Evolutionary conservation across 129 eudicot genomes (phyloP).

Genomic region (Pittosporum tobira): DNA sequence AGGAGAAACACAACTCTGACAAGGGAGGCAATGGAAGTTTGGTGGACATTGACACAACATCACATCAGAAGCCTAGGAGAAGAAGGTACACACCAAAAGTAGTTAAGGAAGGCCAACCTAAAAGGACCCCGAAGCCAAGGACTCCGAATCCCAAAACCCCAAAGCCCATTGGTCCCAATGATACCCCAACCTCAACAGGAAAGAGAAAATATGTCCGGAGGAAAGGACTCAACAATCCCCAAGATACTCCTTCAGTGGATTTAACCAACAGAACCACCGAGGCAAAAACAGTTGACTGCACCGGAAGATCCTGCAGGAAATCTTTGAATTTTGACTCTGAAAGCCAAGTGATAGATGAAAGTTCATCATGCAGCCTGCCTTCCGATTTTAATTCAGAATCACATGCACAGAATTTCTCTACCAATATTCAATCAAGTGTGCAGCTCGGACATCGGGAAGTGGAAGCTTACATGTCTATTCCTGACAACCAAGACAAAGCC

Average conservation of each 20-base stretch:
- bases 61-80: conserved; percentile 60
- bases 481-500: conserved; percentile 15
- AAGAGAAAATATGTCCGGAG: conserved; percentile 58
- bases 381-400: conserved; percentile 12
- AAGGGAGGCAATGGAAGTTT: conserved; percentile 33
- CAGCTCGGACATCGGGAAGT: conserved; percentile 20
- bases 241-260: conserved; percentile 20
- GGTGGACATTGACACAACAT: conserved; percentile 49
- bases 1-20: conserved; percentile 43
- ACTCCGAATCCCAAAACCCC: conserved; percentile 21
- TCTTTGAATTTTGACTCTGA: conserved; percentile 52
- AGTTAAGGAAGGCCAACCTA: conserved; percentile 54
- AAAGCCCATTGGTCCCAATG: conserved; percentile 20
- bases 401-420: conserved; percentile 6
- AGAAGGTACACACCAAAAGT: conserved; percentile 87
- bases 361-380: conserved; percentile 10
- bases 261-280: conserved; percentile 14
- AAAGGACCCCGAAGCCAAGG: conserved; percentile 38
- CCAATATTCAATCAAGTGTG: conserved; percentile 11
- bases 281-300: conserved; percentile 10
- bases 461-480: conserved; percentile 15
- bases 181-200: conserved; percentile 32
- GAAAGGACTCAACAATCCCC: conserved; percentile 29
- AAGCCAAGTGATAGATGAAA: conserved; percentile 25
- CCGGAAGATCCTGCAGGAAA: conserved; percentile 46